Percentiles rank a stretch among this genome's conserved stretches.
phyloP scores from a whole-genome alignment of 305 asterid species.

The Caryopteris hybrid region DNA sequence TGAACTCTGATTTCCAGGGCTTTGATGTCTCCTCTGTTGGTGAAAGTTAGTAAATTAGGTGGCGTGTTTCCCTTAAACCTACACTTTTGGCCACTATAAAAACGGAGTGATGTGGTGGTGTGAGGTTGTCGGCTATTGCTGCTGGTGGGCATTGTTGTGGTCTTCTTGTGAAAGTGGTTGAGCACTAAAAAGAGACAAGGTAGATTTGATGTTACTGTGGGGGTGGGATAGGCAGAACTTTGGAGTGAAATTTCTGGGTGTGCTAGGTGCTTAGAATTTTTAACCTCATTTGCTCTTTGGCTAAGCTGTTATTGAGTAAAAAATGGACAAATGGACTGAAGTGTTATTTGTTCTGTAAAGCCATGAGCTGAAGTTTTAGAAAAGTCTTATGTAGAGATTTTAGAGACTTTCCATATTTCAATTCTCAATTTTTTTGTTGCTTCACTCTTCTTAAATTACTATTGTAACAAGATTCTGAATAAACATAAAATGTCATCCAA shows the following conservation, averaged over 20 bases:
- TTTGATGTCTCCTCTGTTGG: neutral
- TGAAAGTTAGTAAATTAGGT: neutral
- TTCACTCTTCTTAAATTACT: neutral
- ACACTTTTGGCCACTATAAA: neutral
- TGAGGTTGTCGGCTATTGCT: neutral
- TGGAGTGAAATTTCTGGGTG: neutral
- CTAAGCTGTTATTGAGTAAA: neutral
- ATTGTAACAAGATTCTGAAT: neutral
- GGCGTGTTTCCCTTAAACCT: neutral
- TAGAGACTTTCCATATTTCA: neutral
- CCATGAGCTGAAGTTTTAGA: neutral
- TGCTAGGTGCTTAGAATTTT: neutral
- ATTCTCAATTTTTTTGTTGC: neutral
- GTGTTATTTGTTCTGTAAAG: neutral
- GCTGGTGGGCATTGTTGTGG: slow-evolving; percentile 4
- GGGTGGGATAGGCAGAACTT: neutral
- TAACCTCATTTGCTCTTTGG: neutral
- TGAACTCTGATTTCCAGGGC: neutral
- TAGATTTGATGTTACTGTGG: neutral
- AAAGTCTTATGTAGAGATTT: neutral
- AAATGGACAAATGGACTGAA: neutral
- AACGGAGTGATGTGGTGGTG: neutral
- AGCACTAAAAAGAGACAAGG: neutral
- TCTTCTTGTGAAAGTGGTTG: neutral
- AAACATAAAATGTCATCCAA: neutral